phyloP scores from a whole-genome alignment of 208 protist species.

The Sergeia podlipaevii region DNA sequence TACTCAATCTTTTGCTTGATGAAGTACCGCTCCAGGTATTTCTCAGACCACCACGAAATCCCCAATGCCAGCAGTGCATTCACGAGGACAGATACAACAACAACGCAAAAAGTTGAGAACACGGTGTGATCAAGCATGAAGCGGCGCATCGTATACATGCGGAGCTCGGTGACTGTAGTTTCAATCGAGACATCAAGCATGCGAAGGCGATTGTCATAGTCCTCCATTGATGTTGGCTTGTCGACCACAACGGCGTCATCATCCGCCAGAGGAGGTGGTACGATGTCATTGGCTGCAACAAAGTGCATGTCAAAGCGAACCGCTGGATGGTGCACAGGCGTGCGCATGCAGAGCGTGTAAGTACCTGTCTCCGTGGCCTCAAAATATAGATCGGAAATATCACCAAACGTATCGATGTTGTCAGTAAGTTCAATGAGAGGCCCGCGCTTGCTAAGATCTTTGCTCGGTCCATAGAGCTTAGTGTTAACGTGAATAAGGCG shows the following conservation, averaged over 20 bases:
- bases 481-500: conserved; percentile 46
- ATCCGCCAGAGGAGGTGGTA: conserved; percentile 39
- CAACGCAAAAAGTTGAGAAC: conserved; percentile 36
- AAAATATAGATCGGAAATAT: conserved; percentile 48
- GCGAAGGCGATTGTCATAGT: conserved; percentile 49
- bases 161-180: conserved; percentile 56
- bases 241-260: conserved; percentile 59
- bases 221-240: conserved; percentile 50
- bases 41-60: conserved; percentile 36
- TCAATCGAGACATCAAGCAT: conserved; percentile 64
- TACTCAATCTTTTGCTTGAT: conserved; percentile 66
- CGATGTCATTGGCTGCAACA: conserved; percentile 48
- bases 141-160: conserved; percentile 49
- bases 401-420: conserved; percentile 38
- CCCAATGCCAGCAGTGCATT: conserved; percentile 52
- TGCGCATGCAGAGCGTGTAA: conserved; percentile 64
- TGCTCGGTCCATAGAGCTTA: conserved; percentile 40
- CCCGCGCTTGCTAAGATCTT: conserved; percentile 19
- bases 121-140: conserved; percentile 47
- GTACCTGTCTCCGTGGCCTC: conserved; percentile 51
- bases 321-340: conserved; percentile 43
- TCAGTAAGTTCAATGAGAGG: conserved; percentile 17
- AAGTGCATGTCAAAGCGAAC: conserved; percentile 67
- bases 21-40: conserved; percentile 54
- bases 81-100: conserved; percentile 36